Base-by-base conservation (phyloP, 169 alveolate genomes). In the Theileria annulata region DNA sequence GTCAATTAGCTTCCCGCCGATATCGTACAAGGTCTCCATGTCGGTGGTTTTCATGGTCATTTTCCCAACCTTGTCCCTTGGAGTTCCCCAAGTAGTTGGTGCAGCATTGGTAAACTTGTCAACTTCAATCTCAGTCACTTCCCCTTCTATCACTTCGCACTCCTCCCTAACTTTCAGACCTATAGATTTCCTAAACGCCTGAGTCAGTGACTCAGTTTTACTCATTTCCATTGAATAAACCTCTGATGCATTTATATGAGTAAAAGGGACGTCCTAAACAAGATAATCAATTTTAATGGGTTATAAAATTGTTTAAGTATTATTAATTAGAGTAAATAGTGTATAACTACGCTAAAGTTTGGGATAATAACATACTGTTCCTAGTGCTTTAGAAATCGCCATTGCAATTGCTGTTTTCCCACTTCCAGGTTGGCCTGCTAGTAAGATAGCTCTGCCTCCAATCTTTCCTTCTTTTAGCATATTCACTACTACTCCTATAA, bases 341-440 rank as follows among this genome's bases (percentile, higher is more conserved):
- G 1, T 48, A 12, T 25, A 30, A 21, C 21, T 8, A 3, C 30
- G 4, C 4, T 42, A 25, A 30, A 23, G 19, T 3, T 1, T 21
- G 30, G 81, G 54, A 23, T 3, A 35, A 71, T 19, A 9, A 66
- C 88, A 3, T 68, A 88, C 96, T 28, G 92, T 96, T 33, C 99
- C 99, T 19, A 96, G 88, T 21, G 98, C 97, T 90, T 97, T 97
- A 17, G 99, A 99, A 89, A 98, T 96, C 70, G 99, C 99, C 98
- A 97, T 96, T 21, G 99, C 99, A 37, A 97, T 95, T 25, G 99
- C 99, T 48, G 99, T 98, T 84, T 98, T 98, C 54, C 99, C 99
- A 30, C 97, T 96, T 15, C 99, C 99, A 68, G 99, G 99, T 81
- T 97, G 99, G 2, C 99, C 99, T 9, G 99, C 99, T 59, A 98